Percentiles rank a stretch among this genome's conserved stretches.
These are phyloP conservation scores for Phaeosphaeria sp. DNA, from an alignment of 2,329 filamentous ascomycete species.

Conservation along the genomic window DNA sequence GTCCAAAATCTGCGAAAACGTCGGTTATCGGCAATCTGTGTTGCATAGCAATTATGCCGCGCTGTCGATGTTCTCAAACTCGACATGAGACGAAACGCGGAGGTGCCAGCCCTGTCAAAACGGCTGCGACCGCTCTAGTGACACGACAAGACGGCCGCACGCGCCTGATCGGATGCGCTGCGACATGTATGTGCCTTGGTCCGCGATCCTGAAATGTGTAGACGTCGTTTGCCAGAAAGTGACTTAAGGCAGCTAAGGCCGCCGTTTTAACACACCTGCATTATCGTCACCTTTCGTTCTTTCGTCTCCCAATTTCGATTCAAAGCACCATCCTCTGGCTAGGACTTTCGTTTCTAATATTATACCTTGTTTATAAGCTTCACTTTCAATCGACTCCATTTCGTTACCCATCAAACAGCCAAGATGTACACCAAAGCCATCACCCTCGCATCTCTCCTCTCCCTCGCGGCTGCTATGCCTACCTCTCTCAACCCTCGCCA, in stretches of 20 bases:
- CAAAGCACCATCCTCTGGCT: background rate
- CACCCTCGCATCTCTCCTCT: conserved; percentile 17
- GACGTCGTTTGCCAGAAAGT: background rate
- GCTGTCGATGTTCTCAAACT: conserved; percentile 3
- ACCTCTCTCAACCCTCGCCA: conserved; percentile 22
- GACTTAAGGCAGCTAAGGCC: background rate
- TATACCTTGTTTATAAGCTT: background rate
- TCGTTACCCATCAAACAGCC: background rate
- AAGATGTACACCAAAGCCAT: conserved; percentile 26
- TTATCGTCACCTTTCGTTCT: background rate
- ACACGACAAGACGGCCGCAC: conserved; percentile 3
- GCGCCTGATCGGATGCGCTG: background rate
- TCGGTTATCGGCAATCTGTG: conserved; percentile 3
- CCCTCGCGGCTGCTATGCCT: conserved; percentile 18
- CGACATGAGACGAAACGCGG: conserved; percentile 11
- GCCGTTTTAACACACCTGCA: background rate
- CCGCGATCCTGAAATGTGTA: conserved; percentile 1
- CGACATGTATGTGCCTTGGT: background rate
- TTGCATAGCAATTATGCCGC: conserved; percentile 2
- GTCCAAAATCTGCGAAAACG: background rate
- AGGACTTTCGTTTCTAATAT: conserved; percentile 1
- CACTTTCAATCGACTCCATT: background rate
- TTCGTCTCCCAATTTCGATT: background rate
- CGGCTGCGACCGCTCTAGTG: conserved; percentile 5
- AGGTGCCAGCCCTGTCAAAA: conserved; percentile 7